phyloP scores from a whole-genome alignment of 345 rosid species.

The Citrus mangshanensis region DNA sequence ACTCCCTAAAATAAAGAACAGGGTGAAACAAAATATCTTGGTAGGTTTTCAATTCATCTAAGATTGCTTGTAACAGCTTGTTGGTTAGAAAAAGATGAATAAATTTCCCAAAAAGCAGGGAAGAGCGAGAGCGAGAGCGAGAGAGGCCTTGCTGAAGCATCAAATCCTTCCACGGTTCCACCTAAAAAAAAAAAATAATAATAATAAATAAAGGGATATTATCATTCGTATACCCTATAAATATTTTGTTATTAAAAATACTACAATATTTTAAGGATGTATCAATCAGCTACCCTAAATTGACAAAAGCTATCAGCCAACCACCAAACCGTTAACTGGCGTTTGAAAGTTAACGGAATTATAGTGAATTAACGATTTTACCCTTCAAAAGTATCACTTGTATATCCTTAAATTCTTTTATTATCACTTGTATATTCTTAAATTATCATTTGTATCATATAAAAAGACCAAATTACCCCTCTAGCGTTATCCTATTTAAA shows the following conservation, averaged over 20 bases:
- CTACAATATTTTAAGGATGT: fast-evolving
- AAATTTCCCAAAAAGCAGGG: conserved; percentile 1
- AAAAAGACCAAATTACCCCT: fast-evolving
- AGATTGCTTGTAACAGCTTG: background rate
- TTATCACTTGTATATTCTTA: too few species aligned
- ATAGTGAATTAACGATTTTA: too few species aligned
- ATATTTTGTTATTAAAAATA: fast-evolving
- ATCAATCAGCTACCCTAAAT: fast-evolving
- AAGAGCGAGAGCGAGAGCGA: background rate
- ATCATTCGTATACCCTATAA: too few species aligned
- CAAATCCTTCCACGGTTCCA: background rate
- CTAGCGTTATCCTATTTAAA: too few species aligned
- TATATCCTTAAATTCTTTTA: too few species aligned
- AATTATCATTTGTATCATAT: too few species aligned
- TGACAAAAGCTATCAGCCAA: fast-evolving
- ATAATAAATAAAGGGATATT: too few species aligned
- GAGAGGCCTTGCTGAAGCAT: background rate
- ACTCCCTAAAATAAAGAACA: background rate
- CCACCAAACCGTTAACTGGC: fast-evolving
- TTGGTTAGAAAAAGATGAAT: background rate
- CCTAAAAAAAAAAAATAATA: background rate
- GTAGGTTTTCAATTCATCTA: background rate
- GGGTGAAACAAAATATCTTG: background rate
- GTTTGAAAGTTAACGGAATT: too few species aligned
- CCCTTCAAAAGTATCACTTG: fast-evolving